These are phyloP conservation scores for Parietichytrium sp. DNA, from an alignment of 108 stramenopile genomes.

Conservation along the genomic window DNA sequence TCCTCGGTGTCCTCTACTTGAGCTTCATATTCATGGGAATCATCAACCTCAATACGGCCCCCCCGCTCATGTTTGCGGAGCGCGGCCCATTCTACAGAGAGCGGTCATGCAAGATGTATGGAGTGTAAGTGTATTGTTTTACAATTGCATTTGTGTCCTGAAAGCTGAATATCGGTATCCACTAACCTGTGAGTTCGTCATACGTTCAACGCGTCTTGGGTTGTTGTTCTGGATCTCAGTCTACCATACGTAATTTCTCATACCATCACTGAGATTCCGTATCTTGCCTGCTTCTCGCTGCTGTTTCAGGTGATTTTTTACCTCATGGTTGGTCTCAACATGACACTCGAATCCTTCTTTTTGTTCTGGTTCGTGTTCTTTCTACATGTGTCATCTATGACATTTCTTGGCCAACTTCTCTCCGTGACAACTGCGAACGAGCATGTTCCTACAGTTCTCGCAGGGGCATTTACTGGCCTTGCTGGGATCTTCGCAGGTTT, in stretches of 20 bases:
- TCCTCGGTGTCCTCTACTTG: not conserved
- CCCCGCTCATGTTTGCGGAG: slow-evolving; percentile 55
- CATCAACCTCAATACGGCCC: slow-evolving; percentile 49
- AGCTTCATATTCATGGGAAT: slow-evolving; percentile 50
- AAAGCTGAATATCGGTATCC: too few species aligned
- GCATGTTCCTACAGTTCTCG: not conserved
- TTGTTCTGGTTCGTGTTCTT: not conserved
- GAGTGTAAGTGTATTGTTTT: too few species aligned
- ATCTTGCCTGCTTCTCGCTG: not conserved
- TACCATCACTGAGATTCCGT: slow-evolving; percentile 17
- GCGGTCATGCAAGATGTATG: slow-evolving; percentile 55
- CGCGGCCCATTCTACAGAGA: slow-evolving; percentile 65
- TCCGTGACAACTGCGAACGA: not conserved
- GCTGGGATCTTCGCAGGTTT: not conserved
- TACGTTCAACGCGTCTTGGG: too few species aligned
- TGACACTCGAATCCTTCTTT: not conserved
- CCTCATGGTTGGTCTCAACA: not conserved
- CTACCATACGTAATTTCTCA: slow-evolving; percentile 8
- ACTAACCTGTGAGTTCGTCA: too few species aligned
- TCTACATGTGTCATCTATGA: not conserved
- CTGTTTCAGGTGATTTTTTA: not conserved
- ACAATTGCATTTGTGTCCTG: too few species aligned
- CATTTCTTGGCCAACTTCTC: slow-evolving; percentile 5
- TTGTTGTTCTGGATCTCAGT: too few species aligned
- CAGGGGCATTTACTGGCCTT: not conserved